Conservation (phyloP, 2,329 filamentous ascomycete genomes). For the Hymenotorrendiella dingleyae region DNA sequence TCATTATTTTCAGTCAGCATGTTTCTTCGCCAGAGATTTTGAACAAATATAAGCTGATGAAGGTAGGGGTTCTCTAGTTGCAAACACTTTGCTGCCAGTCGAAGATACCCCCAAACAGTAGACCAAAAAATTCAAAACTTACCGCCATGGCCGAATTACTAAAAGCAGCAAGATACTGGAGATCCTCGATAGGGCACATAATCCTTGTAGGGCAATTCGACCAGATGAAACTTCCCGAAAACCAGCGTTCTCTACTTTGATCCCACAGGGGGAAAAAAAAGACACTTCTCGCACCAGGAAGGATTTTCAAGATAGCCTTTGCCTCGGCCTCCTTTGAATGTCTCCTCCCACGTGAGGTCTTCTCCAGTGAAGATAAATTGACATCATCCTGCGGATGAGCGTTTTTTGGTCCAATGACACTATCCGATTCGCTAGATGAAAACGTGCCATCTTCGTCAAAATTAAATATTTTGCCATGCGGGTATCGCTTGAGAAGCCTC, state of each 20-base stretch:
- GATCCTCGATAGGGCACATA: conserved; percentile 42
- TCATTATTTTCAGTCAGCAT: no score
- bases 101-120: no score
- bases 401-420: conserved; percentile 5
- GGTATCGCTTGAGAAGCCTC: conserved; percentile 28
- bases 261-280: conserved; percentile 46
- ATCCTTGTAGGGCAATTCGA: conserved; percentile 38
- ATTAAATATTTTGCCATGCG: conserved; percentile 29
- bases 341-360: conserved; percentile 13
- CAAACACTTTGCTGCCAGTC: no score
- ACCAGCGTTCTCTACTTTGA: conserved; percentile 40
- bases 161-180: conserved; percentile 47
- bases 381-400: conserved; percentile 1
- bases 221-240: conserved; percentile 44
- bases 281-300: conserved; percentile 40
- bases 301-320: conserved; percentile 29
- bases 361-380: conserved; percentile 2
- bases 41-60: no score
- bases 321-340: conserved; percentile 26
- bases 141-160: conserved; percentile 51
- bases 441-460: conserved; percentile 26
- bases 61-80: no score
- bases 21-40: no score
- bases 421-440: conserved; percentile 24
- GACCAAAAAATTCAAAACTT: no score